phyloP scores from a whole-genome alignment of 2,329 filamentous ascomycete species.

The Nemania bipapillata region DNA sequence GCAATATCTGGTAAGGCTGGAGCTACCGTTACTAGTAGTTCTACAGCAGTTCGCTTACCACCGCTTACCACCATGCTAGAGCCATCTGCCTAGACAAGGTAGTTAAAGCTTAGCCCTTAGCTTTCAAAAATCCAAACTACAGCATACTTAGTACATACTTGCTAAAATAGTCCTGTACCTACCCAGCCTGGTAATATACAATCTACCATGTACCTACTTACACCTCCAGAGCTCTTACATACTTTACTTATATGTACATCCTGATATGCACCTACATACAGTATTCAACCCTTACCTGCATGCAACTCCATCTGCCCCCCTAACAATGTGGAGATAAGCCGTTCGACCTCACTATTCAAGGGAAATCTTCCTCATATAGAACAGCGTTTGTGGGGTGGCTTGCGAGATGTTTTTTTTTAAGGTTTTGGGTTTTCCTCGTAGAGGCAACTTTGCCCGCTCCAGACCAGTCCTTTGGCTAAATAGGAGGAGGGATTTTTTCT shows the following conservation, averaged over 20 bases:
- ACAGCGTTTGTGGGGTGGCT: background rate
- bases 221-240: background rate
- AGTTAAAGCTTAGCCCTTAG: constrained; percentile 17
- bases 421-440: background rate
- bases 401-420: background rate
- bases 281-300: constrained; percentile 23
- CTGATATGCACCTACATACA: background rate
- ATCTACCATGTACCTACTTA: background rate
- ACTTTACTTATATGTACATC: background rate
- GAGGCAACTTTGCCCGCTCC: background rate
- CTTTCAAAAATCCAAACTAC: background rate
- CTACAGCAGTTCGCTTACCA: constrained; percentile 5
- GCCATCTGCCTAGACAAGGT: background rate
- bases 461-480: background rate
- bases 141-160: too few species aligned
- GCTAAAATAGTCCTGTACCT: too few species aligned
- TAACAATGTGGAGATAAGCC: constrained; percentile 1
- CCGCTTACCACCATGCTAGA: background rate
- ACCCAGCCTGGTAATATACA: background rate
- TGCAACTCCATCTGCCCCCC: constrained; percentile 10
- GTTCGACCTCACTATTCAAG: background rate
- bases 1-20: constrained; percentile 29
- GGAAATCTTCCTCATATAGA: background rate
- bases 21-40: constrained; percentile 19
- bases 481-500: background rate